Base-by-base conservation (phyloP, 352 stramenopile genomes). In the Globisporangium camurandrum region DNA sequence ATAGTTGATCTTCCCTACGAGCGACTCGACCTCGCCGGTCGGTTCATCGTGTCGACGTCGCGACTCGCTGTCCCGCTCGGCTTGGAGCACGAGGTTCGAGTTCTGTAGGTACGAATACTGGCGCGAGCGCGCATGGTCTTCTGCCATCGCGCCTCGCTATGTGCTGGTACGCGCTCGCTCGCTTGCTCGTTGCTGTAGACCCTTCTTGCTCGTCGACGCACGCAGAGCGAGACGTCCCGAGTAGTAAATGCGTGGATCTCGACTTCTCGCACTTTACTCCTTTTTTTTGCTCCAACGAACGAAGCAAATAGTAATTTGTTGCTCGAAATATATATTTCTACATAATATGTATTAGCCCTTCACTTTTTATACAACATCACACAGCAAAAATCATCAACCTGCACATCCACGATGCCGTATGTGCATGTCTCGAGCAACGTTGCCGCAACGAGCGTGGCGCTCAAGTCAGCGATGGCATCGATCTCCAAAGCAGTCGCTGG, bases 41-140 rank as follows among this genome's bases (percentile, higher is more conserved):
- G 83, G 75, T 59, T 95, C 84, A 51, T 94, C 79, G 11, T 71
- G 71, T 8, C 77, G 70, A 11, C 88, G 77, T 19, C 84, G 74
- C 51, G 71, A 85, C 51, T 91, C 86, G 57, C 78, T 83, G 52
- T 97, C 88, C n/a, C n/a, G n/a, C n/a, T n/a, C n/a, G 7, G 89
- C 86, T 64, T 97, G 82, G 43, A 98, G 70, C 61, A 98, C 93
- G 41, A 98, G 69, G 67, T 97, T 98, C 28, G 86, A 97, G 76
- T 97, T 98, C 62, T 89, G 70, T 55, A 69, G 61, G 75, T 97
- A 97, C 55, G 90, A 87, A 78, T 97, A 97, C 62, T 95, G 84
- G 48, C 85, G 71, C 59, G 84, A 91, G 19, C 87, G 86, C 49
- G 84, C 86, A 50, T 86, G 78, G 48, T 96, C 87, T 70, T 96